Evolutionary conservation across 2,329 filamentous ascomycete genomes (phyloP).

Genomic region (Ascomycota sp.): DNA sequence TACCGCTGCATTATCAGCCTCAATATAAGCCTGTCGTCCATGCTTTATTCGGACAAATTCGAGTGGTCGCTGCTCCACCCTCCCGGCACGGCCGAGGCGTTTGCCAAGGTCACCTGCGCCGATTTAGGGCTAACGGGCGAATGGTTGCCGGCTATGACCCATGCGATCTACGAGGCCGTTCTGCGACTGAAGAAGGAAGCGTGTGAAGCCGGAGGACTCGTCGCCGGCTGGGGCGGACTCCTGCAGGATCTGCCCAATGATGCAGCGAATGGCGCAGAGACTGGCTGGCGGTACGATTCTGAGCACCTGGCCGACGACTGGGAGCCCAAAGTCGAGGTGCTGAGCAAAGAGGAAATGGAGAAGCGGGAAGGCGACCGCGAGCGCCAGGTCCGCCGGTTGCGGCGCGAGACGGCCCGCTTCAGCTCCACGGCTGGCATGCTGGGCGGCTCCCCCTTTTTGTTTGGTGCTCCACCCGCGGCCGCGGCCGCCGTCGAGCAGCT

Average conservation of each 20-base stretch:
- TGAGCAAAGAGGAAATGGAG: constrained; percentile 94
- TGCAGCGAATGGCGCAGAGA: constrained; percentile 59
- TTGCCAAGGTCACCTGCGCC: constrained; percentile 80
- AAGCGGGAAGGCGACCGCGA: constrained; percentile 90
- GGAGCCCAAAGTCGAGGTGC: constrained; percentile 61
- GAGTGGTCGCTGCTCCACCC: constrained; percentile 93
- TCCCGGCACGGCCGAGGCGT: constrained; percentile 76
- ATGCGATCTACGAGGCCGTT: constrained; percentile 92
- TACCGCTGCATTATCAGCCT: constrained; percentile 85
- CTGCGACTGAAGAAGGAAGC: constrained; percentile 88
- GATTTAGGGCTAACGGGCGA: constrained; percentile 79
- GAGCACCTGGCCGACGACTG: constrained; percentile 71
- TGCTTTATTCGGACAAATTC: constrained; percentile 90
- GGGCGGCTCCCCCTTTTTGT: constrained; percentile 52
- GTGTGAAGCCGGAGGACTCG: constrained; percentile 73
- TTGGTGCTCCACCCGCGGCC: constrained; percentile 27
- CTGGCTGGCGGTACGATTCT: constrained; percentile 89
- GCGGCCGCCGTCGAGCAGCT: constrained; percentile 18
- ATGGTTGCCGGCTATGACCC: constrained; percentile 85
- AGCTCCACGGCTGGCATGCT: constrained; percentile 69
- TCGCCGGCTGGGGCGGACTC: constrained; percentile 45
- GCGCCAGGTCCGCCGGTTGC: constrained; percentile 65
- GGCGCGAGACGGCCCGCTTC: constrained; percentile 82
- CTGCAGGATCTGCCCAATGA: constrained; percentile 66
- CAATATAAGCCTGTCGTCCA: constrained; percentile 78